These are phyloP conservation scores for Ceratobasidium sp. DNA, from an alignment of 1,284 basidiomycete genomes.

Conservation along the genomic window DNA sequence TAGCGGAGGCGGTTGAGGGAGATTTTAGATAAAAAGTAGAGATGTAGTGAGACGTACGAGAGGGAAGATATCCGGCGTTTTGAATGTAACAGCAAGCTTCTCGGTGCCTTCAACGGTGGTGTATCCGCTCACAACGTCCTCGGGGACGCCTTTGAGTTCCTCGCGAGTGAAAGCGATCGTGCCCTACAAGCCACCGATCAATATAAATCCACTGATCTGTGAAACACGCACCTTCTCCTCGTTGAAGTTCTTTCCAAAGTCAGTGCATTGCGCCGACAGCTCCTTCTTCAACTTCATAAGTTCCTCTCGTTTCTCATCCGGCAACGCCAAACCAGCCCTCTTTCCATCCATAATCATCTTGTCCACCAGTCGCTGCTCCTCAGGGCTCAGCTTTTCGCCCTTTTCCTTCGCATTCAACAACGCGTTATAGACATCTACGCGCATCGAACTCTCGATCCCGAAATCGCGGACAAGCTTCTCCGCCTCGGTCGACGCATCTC, in stretches of 20 bases:
- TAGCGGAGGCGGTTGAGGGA: not conserved
- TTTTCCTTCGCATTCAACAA: slow-evolving; percentile 78
- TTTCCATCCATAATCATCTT: slow-evolving; percentile 83
- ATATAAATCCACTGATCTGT: not conserved
- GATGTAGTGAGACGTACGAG: slow-evolving; percentile 63
- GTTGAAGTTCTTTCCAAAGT: slow-evolving; percentile 89
- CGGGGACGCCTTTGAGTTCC: slow-evolving; percentile 82
- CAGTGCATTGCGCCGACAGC: slow-evolving; percentile 75
- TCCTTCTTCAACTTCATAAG: slow-evolving; percentile 66
- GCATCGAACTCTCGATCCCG: slow-evolving; percentile 78
- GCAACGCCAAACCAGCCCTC: slow-evolving; percentile 79
- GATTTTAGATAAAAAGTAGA: slow-evolving; percentile 12
- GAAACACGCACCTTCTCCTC: slow-evolving; percentile 76
- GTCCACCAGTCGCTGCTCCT: slow-evolving; percentile 79
- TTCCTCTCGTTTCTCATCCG: slow-evolving; percentile 70
- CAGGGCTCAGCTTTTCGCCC: slow-evolving; percentile 72
- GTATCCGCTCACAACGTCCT: slow-evolving; percentile 81
- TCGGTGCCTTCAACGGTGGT: slow-evolving; percentile 61
- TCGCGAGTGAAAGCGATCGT: slow-evolving; percentile 73
- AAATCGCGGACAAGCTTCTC: slow-evolving; percentile 78
- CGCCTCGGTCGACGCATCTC: slow-evolving; percentile 79
- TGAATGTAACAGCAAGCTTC: slow-evolving; percentile 67
- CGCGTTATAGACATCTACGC: slow-evolving; percentile 80
- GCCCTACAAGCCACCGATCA: slow-evolving; percentile 60
- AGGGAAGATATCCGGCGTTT: slow-evolving; percentile 82